A percentile compares a stretch with the other conserved stretches of the same genome.
phyloP scores from a whole-genome alignment of 306 rosid genomes.

The Luffa acutangula region DNA sequence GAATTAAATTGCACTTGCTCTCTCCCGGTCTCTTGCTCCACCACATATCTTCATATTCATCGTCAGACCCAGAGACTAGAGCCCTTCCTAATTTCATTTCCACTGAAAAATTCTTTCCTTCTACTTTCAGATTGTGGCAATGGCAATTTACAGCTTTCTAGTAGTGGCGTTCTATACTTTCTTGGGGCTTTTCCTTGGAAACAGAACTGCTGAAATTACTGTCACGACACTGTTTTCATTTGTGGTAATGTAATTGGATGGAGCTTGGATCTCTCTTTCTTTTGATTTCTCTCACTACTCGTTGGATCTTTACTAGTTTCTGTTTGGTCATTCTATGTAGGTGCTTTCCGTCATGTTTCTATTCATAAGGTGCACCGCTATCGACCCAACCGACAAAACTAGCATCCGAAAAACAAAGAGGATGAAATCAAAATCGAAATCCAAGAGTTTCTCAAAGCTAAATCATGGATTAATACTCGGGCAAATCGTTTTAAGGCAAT shows the following conservation, averaged over 20 bases:
- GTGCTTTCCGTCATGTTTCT: conserved; percentile 55
- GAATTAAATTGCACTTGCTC: neutral
- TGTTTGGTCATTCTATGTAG: conserved; percentile 17
- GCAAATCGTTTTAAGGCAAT: conserved; percentile 57
- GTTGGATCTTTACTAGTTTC: neutral
- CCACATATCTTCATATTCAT: too few species aligned
- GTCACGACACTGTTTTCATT: conserved; percentile 42
- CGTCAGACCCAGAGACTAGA: too few species aligned
- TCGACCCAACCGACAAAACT: conserved; percentile 77
- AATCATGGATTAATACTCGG: conserved; percentile 50
- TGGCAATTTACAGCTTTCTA: conserved; percentile 51
- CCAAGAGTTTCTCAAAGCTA: conserved; percentile 25
- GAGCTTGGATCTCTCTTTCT: neutral
- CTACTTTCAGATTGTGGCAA: conserved; percentile 56
- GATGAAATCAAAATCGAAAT: conserved; percentile 11
- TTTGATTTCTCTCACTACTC: neutral
- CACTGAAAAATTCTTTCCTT: neutral
- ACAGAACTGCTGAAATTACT: conserved; percentile 45
- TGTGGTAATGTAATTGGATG: conserved; percentile 26
- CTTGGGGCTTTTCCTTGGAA: conserved; percentile 75
- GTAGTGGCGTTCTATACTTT: conserved; percentile 64
- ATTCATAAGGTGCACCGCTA: conserved; percentile 74
- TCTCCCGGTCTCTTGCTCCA: too few species aligned
- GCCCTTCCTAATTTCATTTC: neutral
- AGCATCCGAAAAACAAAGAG: conserved; percentile 37